Conservation (phyloP, 805 yeast genomes). For the Helenozyma rhizophorensis region DNA sequence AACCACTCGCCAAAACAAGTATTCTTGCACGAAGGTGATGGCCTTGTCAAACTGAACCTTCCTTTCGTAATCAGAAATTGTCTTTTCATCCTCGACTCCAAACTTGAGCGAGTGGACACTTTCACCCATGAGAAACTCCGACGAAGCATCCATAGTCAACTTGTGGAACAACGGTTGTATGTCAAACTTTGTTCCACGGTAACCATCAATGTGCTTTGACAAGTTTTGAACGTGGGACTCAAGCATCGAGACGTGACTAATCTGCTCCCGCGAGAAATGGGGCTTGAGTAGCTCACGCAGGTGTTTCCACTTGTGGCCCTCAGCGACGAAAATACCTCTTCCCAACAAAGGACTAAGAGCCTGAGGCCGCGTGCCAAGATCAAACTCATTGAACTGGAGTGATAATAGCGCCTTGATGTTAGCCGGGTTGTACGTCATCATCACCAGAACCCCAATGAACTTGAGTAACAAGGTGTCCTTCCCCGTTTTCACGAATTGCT, state of each 20-base stretch:
- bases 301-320: conserved; percentile 9
- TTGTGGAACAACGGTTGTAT: conserved; percentile 8
- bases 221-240: conserved; percentile 7
- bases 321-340: conserved; percentile 9
- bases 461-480: conserved; percentile 4
- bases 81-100: not conserved
- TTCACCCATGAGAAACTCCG: conserved; percentile 41
- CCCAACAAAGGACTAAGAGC: conserved; percentile 10
- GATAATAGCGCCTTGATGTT: conserved; percentile 8
- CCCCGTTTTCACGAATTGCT: conserved; percentile 1
- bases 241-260: conserved; percentile 9
- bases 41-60: conserved; percentile 3
- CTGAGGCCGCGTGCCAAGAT: conserved; percentile 6
- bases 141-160: conserved; percentile 37
- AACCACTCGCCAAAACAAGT: conserved; percentile 4
- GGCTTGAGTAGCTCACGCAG: conserved; percentile 9
- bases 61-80: not conserved
- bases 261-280: conserved; percentile 11
- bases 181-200: conserved; percentile 4
- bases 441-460: conserved; percentile 1
- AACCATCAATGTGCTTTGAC: conserved; percentile 1
- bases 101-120: conserved; percentile 7
- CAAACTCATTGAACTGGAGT: conserved; percentile 6
- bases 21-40: conserved; percentile 3
- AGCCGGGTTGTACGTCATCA: conserved; percentile 6